Evolutionary conservation across 768 basidiomycete species (phyloP).

Genomic region (Kwoniella shandongensis): DNA sequence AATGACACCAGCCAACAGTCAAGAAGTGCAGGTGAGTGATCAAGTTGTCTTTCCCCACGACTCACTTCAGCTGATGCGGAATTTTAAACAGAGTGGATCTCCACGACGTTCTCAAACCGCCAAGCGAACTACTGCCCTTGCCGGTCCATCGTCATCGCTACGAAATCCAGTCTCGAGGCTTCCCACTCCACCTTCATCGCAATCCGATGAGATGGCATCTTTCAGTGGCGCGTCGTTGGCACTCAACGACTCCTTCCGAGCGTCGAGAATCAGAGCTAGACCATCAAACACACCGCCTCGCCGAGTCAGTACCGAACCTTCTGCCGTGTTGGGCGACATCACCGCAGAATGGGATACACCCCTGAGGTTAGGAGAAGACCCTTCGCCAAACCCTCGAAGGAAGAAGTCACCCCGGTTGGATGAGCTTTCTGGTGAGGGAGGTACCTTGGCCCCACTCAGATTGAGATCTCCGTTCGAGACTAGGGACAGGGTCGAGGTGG

Average conservation of each 20-base stretch:
- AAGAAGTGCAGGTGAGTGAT: conserved; percentile 21
- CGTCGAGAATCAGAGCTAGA: conserved; percentile 16
- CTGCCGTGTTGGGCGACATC: conserved; percentile 1
- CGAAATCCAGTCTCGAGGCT: conserved; percentile 17
- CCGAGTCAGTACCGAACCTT: conserved; percentile 4
- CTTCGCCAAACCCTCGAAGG: conserved; percentile 29
- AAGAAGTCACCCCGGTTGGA: conserved; percentile 28
- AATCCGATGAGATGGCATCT: conserved; percentile 10
- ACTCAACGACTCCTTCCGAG: neutral
- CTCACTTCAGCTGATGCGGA: neutral
- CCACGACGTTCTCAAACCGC: neutral
- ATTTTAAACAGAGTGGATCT: conserved; percentile 8
- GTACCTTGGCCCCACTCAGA: conserved; percentile 2
- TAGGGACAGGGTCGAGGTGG: conserved; percentile 17
- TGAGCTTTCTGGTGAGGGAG: neutral
- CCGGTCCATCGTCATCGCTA: neutral
- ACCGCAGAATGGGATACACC: conserved; percentile 18
- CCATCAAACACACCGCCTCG: conserved; percentile 25
- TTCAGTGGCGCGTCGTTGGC: too few species aligned
- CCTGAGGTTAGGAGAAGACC: conserved; percentile 10
- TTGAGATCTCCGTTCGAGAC: neutral
- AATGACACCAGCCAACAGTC: conserved; percentile 38
- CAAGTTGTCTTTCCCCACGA: neutral
- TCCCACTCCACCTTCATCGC: conserved; percentile 32
- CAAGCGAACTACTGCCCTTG: neutral